A percentile compares a stretch with the other conserved stretches of the same genome.
Evolutionary conservation across 129 eudicot species (phyloP).

Genomic region (Artemisia tridentata): DNA sequence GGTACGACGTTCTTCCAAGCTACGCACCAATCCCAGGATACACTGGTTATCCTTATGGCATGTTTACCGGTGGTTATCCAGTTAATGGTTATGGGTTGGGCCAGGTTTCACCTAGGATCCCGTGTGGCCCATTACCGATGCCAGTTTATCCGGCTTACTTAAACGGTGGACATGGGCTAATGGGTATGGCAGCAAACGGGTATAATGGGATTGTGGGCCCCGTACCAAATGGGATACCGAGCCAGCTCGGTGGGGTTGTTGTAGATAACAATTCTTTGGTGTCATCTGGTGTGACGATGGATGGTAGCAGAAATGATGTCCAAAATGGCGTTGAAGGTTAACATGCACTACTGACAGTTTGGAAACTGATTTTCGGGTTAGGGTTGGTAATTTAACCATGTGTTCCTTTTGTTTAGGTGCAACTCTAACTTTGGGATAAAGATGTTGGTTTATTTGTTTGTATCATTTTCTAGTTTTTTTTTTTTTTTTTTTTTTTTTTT

Average conservation of each 20-base stretch:
- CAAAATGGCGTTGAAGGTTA: conserved; percentile 31
- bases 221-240: conserved; percentile 33
- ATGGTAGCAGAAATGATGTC: conserved; percentile 20
- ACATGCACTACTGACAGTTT: conserved; percentile 16
- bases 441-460: conserved; percentile 32
- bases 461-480: too few relatives aligned
- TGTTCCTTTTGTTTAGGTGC: conserved; percentile 11
- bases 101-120: conserved; percentile 48
- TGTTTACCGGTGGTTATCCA: conserved; percentile 50
- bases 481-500: too few relatives aligned
- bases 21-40: conserved; percentile 37
- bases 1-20: conserved; percentile 43
- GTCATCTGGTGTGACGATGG: conserved; percentile 16
- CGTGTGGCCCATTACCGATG: conserved; percentile 51
- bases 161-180: conserved; percentile 55
- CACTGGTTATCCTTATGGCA: conserved; percentile 68
- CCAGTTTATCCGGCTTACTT: conserved; percentile 50
- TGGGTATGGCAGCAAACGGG: conserved; percentile 44
- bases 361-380: conserved; percentile 23
- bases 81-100: conserved; percentile 53
- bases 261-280: conserved; percentile 43
- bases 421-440: conserved; percentile 31
- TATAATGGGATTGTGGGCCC: conserved; percentile 43
- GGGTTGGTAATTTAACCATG: conserved; percentile 27
- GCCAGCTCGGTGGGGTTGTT: conserved; percentile 38